Percentiles rank a stretch among this genome's conserved stretches.
Evolutionary conservation across 2,329 filamentous ascomycete genomes (phyloP).

Genomic region (Metarhizium anisopliae): DNA sequence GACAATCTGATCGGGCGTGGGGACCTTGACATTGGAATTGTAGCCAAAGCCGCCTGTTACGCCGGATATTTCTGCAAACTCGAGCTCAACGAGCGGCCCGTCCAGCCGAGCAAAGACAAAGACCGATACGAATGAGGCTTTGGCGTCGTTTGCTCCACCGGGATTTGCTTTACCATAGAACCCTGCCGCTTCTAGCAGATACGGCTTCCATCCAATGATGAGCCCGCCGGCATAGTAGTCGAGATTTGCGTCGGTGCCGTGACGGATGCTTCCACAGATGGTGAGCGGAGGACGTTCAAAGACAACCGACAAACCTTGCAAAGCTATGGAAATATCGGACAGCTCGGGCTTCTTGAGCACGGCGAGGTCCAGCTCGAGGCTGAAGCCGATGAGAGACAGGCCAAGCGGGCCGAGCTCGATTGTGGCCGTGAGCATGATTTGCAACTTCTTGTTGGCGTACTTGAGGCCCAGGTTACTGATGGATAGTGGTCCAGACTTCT

Average conservation of each 20-base stretch:
- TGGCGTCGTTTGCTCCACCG: conserved; percentile 3
- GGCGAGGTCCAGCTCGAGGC: conserved; percentile 15
- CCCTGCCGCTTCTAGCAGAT: conserved; percentile 28
- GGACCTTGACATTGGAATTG: conserved; percentile 24
- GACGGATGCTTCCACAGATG: conserved; percentile 25
- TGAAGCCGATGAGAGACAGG: conserved; percentile 25
- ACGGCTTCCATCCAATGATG: conserved; percentile 24
- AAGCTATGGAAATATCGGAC: conserved; percentile 12
- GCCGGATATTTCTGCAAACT: conserved; percentile 26
- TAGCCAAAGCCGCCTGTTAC: conserved; percentile 31
- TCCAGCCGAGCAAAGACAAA: conserved; percentile 29
- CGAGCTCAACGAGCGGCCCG: conserved; percentile 28
- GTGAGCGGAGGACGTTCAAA: conserved; percentile 27
- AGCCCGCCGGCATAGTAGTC: conserved; percentile 29
- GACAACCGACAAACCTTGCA: conserved; percentile 20
- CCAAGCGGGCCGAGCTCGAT: conserved; percentile 26
- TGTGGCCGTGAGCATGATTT: conserved; percentile 23
- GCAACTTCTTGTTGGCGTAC: conserved; percentile 19
- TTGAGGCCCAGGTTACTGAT: conserved; percentile 27
- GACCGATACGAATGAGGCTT: conserved; percentile 16
- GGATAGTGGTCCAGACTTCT: conserved; percentile 20
- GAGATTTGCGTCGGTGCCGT: conserved; percentile 13
- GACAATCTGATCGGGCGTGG: conserved; percentile 13
- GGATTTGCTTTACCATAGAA: conserved; percentile 22
- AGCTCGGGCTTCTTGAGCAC: not conserved